Percentiles rank a stretch among this genome's conserved stretches.
Evolutionary conservation across 2,329 filamentous ascomycete genomes (phyloP).

Genomic region (Mollisia scopiformis): DNA sequence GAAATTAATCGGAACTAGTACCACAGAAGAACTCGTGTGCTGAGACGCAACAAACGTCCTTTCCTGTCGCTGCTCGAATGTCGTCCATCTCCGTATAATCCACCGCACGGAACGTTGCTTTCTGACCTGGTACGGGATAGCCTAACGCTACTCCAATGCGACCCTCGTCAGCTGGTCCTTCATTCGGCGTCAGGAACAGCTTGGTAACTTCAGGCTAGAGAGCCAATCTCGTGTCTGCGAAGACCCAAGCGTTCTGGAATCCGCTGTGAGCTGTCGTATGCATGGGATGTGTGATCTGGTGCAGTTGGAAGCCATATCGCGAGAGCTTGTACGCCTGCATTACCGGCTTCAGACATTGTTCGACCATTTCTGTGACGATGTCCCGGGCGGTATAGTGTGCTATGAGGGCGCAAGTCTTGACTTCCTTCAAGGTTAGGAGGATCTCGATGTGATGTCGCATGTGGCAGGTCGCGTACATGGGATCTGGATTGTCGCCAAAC

Average conservation of each 20-base stretch:
- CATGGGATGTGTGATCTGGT: not conserved
- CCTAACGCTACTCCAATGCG: not conserved
- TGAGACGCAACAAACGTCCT: not conserved
- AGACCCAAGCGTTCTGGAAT: not conserved
- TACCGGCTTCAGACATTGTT: too few species aligned
- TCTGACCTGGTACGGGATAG: not conserved
- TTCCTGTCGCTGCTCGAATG: not conserved
- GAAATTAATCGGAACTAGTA: not conserved
- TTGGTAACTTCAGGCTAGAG: not conserved
- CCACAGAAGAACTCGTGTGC: not conserved
- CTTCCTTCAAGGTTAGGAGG: too few species aligned
- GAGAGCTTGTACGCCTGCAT: too few species aligned
- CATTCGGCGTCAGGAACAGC: not conserved
- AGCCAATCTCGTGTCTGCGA: not conserved
- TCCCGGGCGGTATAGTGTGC: too few species aligned
- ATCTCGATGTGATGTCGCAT: too few species aligned
- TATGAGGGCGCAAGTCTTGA: too few species aligned
- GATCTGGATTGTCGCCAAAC: too few species aligned
- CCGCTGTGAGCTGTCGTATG: not conserved
- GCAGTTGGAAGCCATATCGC: not conserved
- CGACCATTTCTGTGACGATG: too few species aligned
- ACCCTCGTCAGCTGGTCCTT: not conserved
- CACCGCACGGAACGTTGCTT: not conserved
- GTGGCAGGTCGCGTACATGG: too few species aligned
- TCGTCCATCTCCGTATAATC: not conserved